Evolutionary conservation across 1,284 basidiomycete genomes (phyloP), one percentile per base, ranked within the genome.

Genomic region (Schizophyllum commune): DNA sequence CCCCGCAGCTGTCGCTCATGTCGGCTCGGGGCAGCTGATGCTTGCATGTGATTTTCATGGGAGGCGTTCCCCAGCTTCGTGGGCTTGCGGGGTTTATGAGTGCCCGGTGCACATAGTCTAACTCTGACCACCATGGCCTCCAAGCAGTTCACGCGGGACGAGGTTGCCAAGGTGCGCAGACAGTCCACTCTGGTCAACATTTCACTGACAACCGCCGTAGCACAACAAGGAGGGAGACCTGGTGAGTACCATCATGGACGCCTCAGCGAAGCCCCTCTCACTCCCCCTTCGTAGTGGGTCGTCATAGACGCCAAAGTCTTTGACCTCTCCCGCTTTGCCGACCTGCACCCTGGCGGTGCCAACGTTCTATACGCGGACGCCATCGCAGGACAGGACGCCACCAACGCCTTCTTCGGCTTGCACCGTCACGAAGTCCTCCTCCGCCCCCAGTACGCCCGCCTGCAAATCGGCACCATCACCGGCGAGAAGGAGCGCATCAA

Each of bases 371-470:
- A 60, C 55, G 62, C 60, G 5, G 62, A 63, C 22, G 58, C 56
- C 17, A 32, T 66, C 54, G 80, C 79, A 58, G 80, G 80, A 53
- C 82, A 92, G 70, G 95, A 98, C 67, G 92, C 93, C 0, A 96
- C 95, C 1, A 79, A 93, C 34, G 83, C 83, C 0, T 98, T 98
- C 82, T 98, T 91, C 66, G 88, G 91, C n/a, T 82, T 98, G 58
- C 95, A 98, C 72, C 82, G 94, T 22, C 85, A 90, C 56, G 94
- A 97, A 69, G 87, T 97, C 21, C 83, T 98, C 13, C 77, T 84
- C 34, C 87, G 88, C 62, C 89, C 92, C 0, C 89, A 92, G 71
- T 95, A 94, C 68, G 79, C 83, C 7, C 84, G 91, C 13, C 81
- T 94, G n/a, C 86, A 88, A 67, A 89, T 96, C 61, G 94, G 92